Percentiles rank a stretch among this genome's conserved stretches.
Conservation (phyloP, 1,139 yeast genomes). For the Diutina neorugosa region DNA sequence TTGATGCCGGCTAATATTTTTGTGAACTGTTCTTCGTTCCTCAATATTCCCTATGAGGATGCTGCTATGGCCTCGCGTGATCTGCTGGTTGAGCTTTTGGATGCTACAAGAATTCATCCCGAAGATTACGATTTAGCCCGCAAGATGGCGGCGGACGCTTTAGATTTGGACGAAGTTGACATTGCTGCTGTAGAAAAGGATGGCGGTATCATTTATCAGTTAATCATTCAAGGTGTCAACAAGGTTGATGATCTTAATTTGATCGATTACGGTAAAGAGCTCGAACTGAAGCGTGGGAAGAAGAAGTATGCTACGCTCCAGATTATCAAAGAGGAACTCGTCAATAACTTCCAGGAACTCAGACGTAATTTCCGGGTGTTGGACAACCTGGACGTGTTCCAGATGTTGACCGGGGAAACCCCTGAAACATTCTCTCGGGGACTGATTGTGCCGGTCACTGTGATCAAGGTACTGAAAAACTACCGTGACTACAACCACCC, state of each 20-base stretch:
- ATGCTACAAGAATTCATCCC: constrained; percentile 94
- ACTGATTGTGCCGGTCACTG: constrained; percentile 65
- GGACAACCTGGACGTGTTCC: constrained; percentile 64
- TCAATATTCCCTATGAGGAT: constrained; percentile 67
- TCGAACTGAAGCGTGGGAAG: constrained; percentile 65
- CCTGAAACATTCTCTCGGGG: constrained; percentile 56
- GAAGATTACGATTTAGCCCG: constrained; percentile 94
- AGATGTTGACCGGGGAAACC: constrained; percentile 83
- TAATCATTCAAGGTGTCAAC: constrained; percentile 74
- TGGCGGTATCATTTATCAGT: constrained; percentile 77
- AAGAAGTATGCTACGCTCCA: constrained; percentile 74
- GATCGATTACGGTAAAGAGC: constrained; percentile 89
- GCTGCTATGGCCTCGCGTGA: constrained; percentile 30
- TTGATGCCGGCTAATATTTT: constrained; percentile 72
- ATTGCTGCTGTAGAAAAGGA: constrained; percentile 62
- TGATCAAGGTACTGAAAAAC: constrained; percentile 42
- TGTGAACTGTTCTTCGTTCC: constrained; percentile 84
- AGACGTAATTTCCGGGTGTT: constrained; percentile 62
- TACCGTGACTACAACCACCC: constrained; percentile 20
- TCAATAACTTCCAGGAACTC: constrained; percentile 76
- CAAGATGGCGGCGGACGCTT: constrained; percentile 96
- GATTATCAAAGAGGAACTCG: constrained; percentile 80
- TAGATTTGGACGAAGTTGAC: constrained; percentile 92
- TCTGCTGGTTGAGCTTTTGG: constrained; percentile 65
- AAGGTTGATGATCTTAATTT: constrained; percentile 79